Conservation (phyloP, 192 early-diverging fungal species). For the Obelidium mucronatum region DNA sequence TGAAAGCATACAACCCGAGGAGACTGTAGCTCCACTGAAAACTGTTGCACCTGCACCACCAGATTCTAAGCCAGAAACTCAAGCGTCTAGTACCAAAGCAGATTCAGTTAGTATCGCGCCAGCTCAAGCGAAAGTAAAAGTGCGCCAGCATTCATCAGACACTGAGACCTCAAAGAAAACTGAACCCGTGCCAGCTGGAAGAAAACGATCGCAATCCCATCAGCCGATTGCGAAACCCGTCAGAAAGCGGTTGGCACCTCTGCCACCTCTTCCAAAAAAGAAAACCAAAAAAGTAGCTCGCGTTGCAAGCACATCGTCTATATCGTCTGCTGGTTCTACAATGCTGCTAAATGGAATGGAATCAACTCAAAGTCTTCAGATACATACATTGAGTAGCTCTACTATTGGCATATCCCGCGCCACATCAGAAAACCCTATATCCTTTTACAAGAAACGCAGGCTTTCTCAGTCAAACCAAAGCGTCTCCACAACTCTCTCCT, state of each 20-base stretch:
- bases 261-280: slow-evolving; percentile 2
- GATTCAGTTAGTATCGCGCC: no score
- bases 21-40: neutral
- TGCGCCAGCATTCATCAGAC: neutral
- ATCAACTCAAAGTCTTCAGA: neutral
- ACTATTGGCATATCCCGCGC: neutral
- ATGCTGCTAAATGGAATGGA: neutral
- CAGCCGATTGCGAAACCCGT: neutral
- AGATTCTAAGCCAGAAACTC: neutral
- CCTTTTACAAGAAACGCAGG: slow-evolving; percentile 39
- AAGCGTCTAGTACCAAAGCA: neutral
- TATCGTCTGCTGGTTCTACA: neutral
- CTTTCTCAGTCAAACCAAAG: slow-evolving; percentile 17
- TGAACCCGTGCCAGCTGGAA: neutral
- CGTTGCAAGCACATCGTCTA: slow-evolving; percentile 11
- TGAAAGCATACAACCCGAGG: no score
- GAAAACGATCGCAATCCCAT: neutral
- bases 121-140: neutral
- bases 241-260: neutral
- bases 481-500: slow-evolving; percentile 9
- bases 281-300: neutral
- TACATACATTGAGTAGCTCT: neutral
- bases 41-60: neutral
- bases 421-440: slow-evolving; percentile 29
- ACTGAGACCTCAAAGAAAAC: neutral